Base-by-base conservation (phyloP, 2,329 filamentous ascomycete species). In the Macrophomina pseudophaseolina region DNA sequence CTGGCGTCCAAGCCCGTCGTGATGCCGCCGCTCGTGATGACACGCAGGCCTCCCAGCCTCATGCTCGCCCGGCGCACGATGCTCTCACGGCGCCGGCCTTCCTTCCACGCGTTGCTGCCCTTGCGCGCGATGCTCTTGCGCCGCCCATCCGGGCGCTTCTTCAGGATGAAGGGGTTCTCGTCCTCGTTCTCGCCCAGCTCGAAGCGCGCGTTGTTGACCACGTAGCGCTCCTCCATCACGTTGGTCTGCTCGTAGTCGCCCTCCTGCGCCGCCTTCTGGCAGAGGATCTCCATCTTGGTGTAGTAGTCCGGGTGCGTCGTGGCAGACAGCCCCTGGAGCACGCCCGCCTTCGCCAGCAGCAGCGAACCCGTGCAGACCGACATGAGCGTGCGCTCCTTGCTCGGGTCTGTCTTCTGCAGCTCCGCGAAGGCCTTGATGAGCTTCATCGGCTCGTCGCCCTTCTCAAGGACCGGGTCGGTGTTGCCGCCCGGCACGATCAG, bases 161-260 rank as follows among this genome's bases (percentile, higher is more conserved):
- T 88, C 73, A 91, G 86, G 77, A 95, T 89, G 80, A 94, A 94
- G 38, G 91, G 91, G 79, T 92, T 94, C 79, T 93, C 90, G 69
- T 94, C 91, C 74, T 91, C 88, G 74, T 94, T 88, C 68, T 90
- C 90, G 71, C 85, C 86, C 51, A 95, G 83, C 73, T 95, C 92
- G 78, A 94, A 96, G 72, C 92, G 90, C 68, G 93, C 89, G 80
- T 96, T 95, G 85, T 96, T 96, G 78, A 96, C 92, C 23, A 96
- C 92, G 76, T 95, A 96, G 74, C 92, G 87, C 74, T 92, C 90
- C 75, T 95, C 91, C 74, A 94, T 86, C 70, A 95, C 90, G 74
- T 95, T 91, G 73, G 91, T 93, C 75, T 91, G 89, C 82, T 93
- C 90, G 66, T 88, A 86, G 71, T 91, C 83, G 77, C 91, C 88